Base-by-base conservation (phyloP, 371 early-diverging fungal species). In the Choanephora cucurbitarum region DNA sequence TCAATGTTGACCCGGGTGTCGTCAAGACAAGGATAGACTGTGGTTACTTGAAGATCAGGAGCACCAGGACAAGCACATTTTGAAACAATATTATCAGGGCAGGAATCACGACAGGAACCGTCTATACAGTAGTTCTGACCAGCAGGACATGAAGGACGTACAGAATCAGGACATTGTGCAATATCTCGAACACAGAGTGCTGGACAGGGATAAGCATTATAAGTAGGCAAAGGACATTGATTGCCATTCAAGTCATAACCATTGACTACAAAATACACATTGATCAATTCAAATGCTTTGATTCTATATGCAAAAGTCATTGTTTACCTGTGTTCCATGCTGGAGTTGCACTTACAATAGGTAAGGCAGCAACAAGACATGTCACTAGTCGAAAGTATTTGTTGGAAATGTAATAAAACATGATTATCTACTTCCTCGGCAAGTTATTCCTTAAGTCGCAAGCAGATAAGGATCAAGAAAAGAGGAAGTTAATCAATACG, bases 71-170 rank as follows among this genome's bases (percentile, higher is more conserved):
- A 79, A 1, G 61, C 44, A 52, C 79, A 79, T 14, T 40, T 47
- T 9, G 73, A 71, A 23, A 22, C 24, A 17, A 75, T 55, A 41
- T 58, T 55, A 3, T 56, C 33, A 32, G 81, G 72, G 21, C 72
- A 69, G 4, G 58, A 19, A 17, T 66, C 55, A 46, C 63, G 71
- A 56, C 85, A 84, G 8, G 53, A 44, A 3, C 83, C 81, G 49
- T 84, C 82, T 17, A 61, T 59, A 57, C 85, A 84, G 49, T 72
- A 81, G 6, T 55, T 66, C 40, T 61, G 57, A 1, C 75, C 81
- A 23, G 52, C 13, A 9, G 71, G 69, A 60, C 85, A 85, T 28
- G 57, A 44, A 1, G 67, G 44, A 1, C 64, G 47, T 22, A 28
- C 22, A 17, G 28, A 23, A 17, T 53, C 43, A 15, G 82, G 82